phyloP scores from a whole-genome alignment of 352 stramenopile genomes.

The Saprolegnia diclina region DNA sequence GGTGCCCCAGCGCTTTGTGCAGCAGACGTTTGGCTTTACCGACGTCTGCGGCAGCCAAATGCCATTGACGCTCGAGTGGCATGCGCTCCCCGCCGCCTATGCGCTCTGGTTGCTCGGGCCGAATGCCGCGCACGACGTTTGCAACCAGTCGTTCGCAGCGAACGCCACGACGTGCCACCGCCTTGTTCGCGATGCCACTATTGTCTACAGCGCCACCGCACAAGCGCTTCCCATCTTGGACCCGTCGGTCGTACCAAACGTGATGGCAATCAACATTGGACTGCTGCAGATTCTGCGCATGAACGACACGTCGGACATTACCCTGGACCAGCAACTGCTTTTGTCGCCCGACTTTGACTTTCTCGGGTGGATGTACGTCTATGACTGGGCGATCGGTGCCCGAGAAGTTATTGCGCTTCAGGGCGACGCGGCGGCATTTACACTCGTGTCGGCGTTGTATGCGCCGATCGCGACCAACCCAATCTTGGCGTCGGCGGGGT shows the following conservation, averaged over 20 bases:
- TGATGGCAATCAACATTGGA: background rate
- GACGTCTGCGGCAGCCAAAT: background rate
- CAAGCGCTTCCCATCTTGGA: background rate
- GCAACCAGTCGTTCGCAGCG: background rate
- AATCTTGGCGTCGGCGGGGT: background rate
- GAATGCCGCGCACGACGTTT: background rate
- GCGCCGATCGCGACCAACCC: background rate
- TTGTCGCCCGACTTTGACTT: background rate
- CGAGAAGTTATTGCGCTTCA: background rate
- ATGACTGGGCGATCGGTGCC: background rate
- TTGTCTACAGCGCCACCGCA: background rate
- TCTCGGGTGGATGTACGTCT: background rate
- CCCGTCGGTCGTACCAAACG: background rate
- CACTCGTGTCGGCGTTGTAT: background rate
- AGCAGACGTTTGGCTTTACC: conserved; percentile 1
- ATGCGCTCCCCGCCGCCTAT: background rate
- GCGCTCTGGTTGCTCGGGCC: background rate
- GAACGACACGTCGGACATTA: background rate
- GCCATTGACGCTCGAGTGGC: background rate
- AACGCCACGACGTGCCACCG: background rate
- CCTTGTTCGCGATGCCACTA: background rate
- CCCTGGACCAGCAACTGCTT: background rate
- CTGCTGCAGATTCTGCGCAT: background rate
- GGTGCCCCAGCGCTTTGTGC: background rate
- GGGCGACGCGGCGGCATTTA: background rate